Evolutionary conservation across 2,329 filamentous ascomycete species (phyloP).

Genomic region (Pseudogymnoascus sp.): DNA sequence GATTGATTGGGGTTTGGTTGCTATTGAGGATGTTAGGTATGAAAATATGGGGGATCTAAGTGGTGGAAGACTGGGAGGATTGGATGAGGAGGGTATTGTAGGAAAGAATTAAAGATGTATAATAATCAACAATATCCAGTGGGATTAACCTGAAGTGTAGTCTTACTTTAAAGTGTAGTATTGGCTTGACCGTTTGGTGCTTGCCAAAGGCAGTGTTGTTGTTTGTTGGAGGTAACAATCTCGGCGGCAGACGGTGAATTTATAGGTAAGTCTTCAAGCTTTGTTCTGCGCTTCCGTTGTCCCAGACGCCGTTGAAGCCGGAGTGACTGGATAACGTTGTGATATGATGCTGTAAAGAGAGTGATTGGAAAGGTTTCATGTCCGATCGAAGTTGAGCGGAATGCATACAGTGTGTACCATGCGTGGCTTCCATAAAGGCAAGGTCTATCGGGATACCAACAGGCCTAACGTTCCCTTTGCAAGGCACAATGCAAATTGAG

Average conservation of each 20-base stretch:
- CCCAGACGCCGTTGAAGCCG: background rate
- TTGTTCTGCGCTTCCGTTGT: background rate
- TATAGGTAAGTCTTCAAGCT: background rate
- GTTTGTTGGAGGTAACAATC: background rate
- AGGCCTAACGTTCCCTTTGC: too few species aligned
- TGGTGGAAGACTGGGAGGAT: background rate
- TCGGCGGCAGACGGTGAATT: background rate
- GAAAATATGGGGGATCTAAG: background rate
- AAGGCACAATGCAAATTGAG: background rate
- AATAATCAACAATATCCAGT: background rate
- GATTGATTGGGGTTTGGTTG: background rate
- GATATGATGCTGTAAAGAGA: background rate
- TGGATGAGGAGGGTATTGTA: background rate
- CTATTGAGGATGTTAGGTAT: background rate
- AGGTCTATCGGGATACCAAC: background rate
- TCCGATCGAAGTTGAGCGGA: background rate
- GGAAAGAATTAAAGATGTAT: background rate
- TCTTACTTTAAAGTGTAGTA: background rate
- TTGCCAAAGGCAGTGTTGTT: background rate
- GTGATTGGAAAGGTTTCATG: background rate
- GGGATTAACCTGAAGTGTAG: background rate
- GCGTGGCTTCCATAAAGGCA: background rate
- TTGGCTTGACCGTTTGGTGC: background rate
- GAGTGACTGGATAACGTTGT: too few species aligned
- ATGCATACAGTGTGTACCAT: background rate